Base-by-base conservation (phyloP, 2,329 filamentous ascomycete species). In the Zelopaecilomyces penicillatus region DNA sequence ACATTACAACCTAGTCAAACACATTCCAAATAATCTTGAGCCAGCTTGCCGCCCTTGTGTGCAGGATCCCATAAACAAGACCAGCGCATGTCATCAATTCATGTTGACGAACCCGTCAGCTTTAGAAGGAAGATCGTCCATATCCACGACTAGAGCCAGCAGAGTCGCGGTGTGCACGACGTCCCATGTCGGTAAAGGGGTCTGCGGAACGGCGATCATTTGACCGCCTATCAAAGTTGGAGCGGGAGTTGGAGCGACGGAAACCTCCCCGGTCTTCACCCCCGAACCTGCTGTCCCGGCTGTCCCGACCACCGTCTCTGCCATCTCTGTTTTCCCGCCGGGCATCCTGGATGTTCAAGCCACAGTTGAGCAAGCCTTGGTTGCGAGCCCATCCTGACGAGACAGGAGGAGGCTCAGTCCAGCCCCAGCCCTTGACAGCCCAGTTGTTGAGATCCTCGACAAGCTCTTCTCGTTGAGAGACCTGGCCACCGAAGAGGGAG, bases 361-460 rank as follows among this genome's bases (percentile, higher is more conserved):
- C 61, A 4, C 60, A 41, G 2, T 52, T 44, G 7, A 30, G 5
- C 19, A 72, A 45, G 29, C 65, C 64, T 41, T 64, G 52, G 31
- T 64, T 63, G 4, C 44, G 41, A 6, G 55, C 56, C 53, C 52
- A 68, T 4, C 28, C 39, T 6, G 33, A 5, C 1, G 36, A 63
- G 27, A 61, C 61, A 41, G 42, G 47, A 1, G 80, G 80, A 5
- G 73, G 68, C 39, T 70, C 48, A 0, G 59, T 42, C 68, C 74
- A 70, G 35, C 77, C 76, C 69, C 76, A 76, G 19, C 69, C 75
- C 11, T 66, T 56, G 19, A 57, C 55, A 39, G 67, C 64, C 67
- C 78, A 75, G n/a, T 66, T 58, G 57, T 82, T 82, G 50, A 83
- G 61, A 19, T 71, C 65, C 4, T 69, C 54, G 12, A 80, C 65